These are phyloP conservation scores for Mortierella sp. DNA, from an alignment of 371 early-diverging fungal genomes.

Conservation along the genomic window DNA sequence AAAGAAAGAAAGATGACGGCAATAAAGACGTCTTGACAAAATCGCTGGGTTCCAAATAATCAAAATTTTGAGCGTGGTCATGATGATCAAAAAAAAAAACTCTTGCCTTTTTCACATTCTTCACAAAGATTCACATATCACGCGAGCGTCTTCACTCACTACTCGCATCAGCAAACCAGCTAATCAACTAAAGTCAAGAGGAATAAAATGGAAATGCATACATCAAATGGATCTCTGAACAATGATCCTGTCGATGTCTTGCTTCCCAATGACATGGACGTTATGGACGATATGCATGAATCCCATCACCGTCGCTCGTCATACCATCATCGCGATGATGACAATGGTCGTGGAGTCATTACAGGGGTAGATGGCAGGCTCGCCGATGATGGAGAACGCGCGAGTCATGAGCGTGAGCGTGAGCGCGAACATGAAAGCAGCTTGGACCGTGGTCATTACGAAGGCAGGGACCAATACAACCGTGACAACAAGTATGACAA, in stretches of 20 bases:
- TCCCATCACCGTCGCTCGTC: conserved; percentile 38
- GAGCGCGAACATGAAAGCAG: conserved; percentile 8
- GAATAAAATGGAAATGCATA: neutral
- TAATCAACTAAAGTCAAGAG: neutral
- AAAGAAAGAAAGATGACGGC: neutral
- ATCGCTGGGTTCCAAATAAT: neutral
- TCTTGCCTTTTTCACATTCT: too few species aligned
- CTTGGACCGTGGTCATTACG: conserved; percentile 1
- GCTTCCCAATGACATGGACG: conserved; percentile 1
- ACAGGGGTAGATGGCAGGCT: neutral
- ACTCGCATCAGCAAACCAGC: neutral
- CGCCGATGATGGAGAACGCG: neutral
- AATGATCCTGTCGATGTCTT: neutral
- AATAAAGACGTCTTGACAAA: neutral
- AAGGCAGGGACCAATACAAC: conserved; percentile 6
- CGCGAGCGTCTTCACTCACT: too few species aligned
- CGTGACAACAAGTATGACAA: conserved; percentile 32
- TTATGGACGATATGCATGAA: conserved; percentile 27
- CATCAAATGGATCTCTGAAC: neutral
- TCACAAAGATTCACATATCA: too few species aligned
- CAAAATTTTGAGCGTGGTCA: neutral
- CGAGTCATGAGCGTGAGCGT: conserved; percentile 3
- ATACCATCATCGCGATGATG: conserved; percentile 1
- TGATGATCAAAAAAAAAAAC: neutral
- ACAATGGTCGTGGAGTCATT: neutral